These are phyloP conservation scores for Cryptosporidium xiaoi DNA, from an alignment of 169 alveolate genomes.

Conservation along the genomic window DNA sequence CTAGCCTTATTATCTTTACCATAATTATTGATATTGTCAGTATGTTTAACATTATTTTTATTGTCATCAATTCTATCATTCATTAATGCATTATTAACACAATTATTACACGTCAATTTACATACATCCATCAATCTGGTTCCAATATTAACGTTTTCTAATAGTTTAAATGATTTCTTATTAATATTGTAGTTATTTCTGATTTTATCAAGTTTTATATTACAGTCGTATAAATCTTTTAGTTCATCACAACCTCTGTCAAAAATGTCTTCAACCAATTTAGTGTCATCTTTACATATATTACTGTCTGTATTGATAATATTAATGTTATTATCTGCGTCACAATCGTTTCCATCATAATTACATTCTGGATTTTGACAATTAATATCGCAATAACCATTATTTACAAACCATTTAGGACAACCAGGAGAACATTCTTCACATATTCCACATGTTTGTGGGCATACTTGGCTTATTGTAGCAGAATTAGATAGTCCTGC, in stretches of 20 bases:
- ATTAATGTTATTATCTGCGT: not conserved
- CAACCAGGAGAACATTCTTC: conserved; percentile 80
- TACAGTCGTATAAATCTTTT: conserved; percentile 13
- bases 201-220: conserved; percentile 13
- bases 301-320: not conserved
- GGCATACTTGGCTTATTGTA: conserved; percentile 79
- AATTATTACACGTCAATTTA: conserved; percentile 22
- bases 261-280: not conserved
- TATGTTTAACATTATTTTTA: not conserved
- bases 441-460: conserved; percentile 80
- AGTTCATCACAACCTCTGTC: conserved; percentile 27
- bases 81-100: not conserved
- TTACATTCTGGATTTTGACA: conserved; percentile 79
- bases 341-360: conserved; percentile 81
- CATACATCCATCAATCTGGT: conserved; percentile 21
- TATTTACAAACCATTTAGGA: conserved; percentile 79
- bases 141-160: conserved; percentile 6
- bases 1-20: no score
- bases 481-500: conserved; percentile 76
- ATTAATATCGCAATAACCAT: conserved; percentile 76
- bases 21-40: no score
- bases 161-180: not conserved
- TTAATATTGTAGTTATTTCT: not conserved
- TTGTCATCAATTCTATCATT: not conserved
- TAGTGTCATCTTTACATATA: not conserved